Percentiles rank a stretch among this genome's conserved stretches.
phyloP scores from a whole-genome alignment of 2,329 filamentous ascomycete species.

The Calonectria henricotiae region DNA sequence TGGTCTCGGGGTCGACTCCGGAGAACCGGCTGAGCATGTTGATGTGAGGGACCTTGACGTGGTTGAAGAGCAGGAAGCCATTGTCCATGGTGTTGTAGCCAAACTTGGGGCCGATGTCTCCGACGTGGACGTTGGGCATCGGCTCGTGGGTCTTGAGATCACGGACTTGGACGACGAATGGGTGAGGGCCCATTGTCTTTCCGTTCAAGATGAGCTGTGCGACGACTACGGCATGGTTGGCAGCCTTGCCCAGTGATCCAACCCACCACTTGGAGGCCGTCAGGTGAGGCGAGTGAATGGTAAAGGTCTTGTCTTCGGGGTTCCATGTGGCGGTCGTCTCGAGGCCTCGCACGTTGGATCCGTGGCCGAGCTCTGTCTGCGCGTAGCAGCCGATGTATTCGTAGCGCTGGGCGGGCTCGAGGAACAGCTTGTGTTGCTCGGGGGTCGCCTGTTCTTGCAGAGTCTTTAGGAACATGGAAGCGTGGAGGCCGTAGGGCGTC shows the following conservation, averaged over 20 bases:
- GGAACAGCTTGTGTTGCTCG: constrained; percentile 82
- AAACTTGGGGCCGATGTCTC: constrained; percentile 87
- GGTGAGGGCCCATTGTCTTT: constrained; percentile 81
- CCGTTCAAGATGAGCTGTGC: constrained; percentile 81
- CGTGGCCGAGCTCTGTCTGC: constrained; percentile 86
- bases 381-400: constrained; percentile 85
- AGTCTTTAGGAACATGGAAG: constrained; percentile 69
- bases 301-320: constrained; percentile 81
- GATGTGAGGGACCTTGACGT: constrained; percentile 80
- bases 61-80: constrained; percentile 84
- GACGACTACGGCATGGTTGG: constrained; percentile 86
- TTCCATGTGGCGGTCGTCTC: constrained; percentile 85
- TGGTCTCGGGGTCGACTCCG: constrained; percentile 77
- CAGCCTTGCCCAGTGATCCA: constrained; percentile 82
- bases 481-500: constrained; percentile 82
- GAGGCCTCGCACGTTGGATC: constrained; percentile 82
- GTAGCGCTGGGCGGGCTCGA: constrained; percentile 79
- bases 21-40: constrained; percentile 84
- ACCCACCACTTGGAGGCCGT: constrained; percentile 91
- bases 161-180: constrained; percentile 83
- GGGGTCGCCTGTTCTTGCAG: constrained; percentile 80
- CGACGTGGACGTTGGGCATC: constrained; percentile 80
- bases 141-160: constrained; percentile 80
- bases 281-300: constrained; percentile 80
- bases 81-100: constrained; percentile 89